Evolutionary conservation across 805 yeast genomes (phyloP), one percentile per base, ranked within the genome.

Genomic region (Candida awuae): DNA sequence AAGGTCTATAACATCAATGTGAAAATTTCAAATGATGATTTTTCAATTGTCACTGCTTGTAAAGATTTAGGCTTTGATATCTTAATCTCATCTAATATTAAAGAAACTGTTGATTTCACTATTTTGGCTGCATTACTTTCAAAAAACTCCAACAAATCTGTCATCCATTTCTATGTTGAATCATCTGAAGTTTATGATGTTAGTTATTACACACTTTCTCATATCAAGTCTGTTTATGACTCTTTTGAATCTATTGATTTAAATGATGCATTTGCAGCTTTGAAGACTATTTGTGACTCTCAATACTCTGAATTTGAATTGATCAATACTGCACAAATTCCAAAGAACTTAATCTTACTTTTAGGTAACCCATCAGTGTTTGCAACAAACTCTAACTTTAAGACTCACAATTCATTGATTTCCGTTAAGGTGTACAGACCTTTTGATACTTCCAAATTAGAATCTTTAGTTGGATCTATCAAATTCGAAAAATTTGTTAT

Each of bases 351-450:
- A 1, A 57, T 82, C 14, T 68, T 86, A 15, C 67, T 78, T 35
- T 67, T 86, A 44, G 92, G 94, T 38, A 69, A 76, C 37, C 66
- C 74, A 32, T 21, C 30, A 6, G 23, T 26, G 14, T 39, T 56
- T 4, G n/a, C 37, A n/a, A 31, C 22, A n/a, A 45, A 30, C 41
- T 41, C 32, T 5, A 37, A 34, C n/a, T 45, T 46, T 31, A 29
- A 28, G 9, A 41, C 49, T 6, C 39, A 42, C 3, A 64, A 67
- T 15, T 72, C 77, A 30, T 55, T 82, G 23, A 59, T 83, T 32
- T 62, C 74, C 8, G 66, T 84, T 33, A 74, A 80, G 29, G 73
- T 74, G 23, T 82, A 81, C 65, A 74, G 85, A 52, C 95, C 96
- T 3, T 83, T 87, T 65, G 62, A 70, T 43, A 65, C 78, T 35